Base-by-base conservation (phyloP, 148 eudicot genomes). In the Fagopyrum homotropicum region DNA sequence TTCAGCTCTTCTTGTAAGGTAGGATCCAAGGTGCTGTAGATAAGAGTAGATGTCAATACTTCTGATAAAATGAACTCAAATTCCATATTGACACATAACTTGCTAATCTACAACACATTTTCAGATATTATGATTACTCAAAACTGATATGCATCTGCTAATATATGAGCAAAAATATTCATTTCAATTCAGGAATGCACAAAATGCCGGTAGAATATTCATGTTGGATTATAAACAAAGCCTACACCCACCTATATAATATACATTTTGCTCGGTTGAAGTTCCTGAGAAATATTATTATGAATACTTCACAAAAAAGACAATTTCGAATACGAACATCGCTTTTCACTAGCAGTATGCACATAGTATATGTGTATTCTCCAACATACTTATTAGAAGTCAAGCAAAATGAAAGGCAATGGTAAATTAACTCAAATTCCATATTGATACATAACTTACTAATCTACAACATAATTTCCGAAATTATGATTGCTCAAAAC, bases 21-120 rank as follows among this genome's bases (percentile, higher is more conserved):
- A 7, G 87, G 88, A 73, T 91, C 90, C 86, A 91, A 73, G 56
- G 82, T 75, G 8, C 97, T 93, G 85, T 79, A 81, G 11, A 72
- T 10, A 73, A 45, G 35, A 64, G 19, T 70, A 48, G 54, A 43
- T 46, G 50, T 70, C 47, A 45, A 17, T 6, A 15, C 4, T 64
- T 29, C 15, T 10, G 7, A 40, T 9, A 49, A 47, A 4, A 16
- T 48, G 19, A 56, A 7, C 29, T 56, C 7, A 44, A 69, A 69
- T 69, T 40, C 15, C 46, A 69, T 10, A 35, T 63, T 40, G 29
- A 71, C 73, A 45, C 7, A 61, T 12, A 61, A 10, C 43, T 71
- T n/a, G 35, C 29, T 71, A 11, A 46, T 44, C 14, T 26, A 47
- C 22, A 47, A 19, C 4, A 35, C 12, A 64, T 22, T 22, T 64